Evolutionary conservation across 306 rosid species (phyloP), one percentile per base, ranked within the genome.

Genomic region (Cucumis melo): DNA sequence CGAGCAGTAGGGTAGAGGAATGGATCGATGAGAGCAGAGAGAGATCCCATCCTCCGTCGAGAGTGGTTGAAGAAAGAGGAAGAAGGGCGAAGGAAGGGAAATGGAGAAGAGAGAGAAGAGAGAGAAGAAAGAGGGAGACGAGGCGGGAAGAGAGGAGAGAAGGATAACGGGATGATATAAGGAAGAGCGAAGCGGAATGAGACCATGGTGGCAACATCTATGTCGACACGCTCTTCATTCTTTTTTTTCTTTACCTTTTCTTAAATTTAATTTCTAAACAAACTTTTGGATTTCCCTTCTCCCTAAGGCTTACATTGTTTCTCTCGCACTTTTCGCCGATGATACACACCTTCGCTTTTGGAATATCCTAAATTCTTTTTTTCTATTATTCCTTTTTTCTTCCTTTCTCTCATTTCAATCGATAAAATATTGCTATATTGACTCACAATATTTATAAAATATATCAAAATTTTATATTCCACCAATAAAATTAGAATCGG

Each of bases 1-100:
- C 83, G 89, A 82, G 89, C 85, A 61, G 53, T 36, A 60, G 97
- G 95, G 80, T 94, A 94, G 10, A 56, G 86, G 64, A 89, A 46
- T 4, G 85, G 75, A 7, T 82, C 46, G 34, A 77, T 60, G 0
- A 72, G 57, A n/a, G 82, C 89, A 57, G 83, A 41, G 62, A 87
- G 73, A 2, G 91, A 91, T 32, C 88, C 90, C 97, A 91, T 93
- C 61, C 75, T 56, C 10, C 23, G 83, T 29, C 11, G 66, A 34
- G 78, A 50, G 9, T 0, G 56, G 68, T 61, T 1, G 76, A 46
- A 80, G 82, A 76, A 75, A 14, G 19, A 19, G 4, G 76, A 80
- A 77, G 74, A 83, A 57, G 42, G 34, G 32, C 10, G 79, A 24
- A 10, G 23, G 8, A 54, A 39, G 17, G 2, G 57, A 16, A 39